Conservation (phyloP, 2,329 filamentous ascomycete species). For the Calonectria pseudoreteaudii region DNA sequence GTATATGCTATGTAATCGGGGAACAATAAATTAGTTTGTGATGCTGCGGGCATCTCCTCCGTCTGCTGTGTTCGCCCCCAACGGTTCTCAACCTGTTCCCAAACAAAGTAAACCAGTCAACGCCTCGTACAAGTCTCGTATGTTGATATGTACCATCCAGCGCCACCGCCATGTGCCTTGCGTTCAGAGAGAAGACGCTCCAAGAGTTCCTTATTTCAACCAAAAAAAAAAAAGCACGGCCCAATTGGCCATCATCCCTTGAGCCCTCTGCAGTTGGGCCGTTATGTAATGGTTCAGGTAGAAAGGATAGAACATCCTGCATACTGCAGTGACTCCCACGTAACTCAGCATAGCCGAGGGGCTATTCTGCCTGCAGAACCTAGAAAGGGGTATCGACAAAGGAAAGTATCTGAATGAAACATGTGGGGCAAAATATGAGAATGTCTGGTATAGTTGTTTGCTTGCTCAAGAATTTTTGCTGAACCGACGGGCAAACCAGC, state of each 20-base stretch:
- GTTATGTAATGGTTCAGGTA: slow-evolving; percentile 11
- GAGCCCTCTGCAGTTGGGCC: background rate
- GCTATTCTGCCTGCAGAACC: slow-evolving; percentile 21
- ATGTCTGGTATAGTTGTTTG: background rate
- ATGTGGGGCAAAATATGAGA: slow-evolving; percentile 19
- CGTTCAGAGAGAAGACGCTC: slow-evolving; percentile 21
- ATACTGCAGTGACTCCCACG: slow-evolving; percentile 19
- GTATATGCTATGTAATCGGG: slow-evolving; percentile 43
- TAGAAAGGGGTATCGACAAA: slow-evolving; percentile 44
- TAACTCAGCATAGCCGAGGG: slow-evolving; percentile 10
- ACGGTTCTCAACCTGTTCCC: slow-evolving; percentile 29
- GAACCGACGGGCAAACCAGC: slow-evolving; percentile 88
- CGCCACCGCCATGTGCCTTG: slow-evolving; percentile 42
- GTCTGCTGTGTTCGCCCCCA: slow-evolving; percentile 27
- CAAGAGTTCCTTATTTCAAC: slow-evolving; percentile 22
- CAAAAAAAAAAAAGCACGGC: slow-evolving; percentile 26
- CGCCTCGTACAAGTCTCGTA: slow-evolving; percentile 43
- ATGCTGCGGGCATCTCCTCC: slow-evolving; percentile 39
- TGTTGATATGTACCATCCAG: slow-evolving; percentile 41
- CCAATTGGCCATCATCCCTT: background rate
- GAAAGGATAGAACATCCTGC: slow-evolving; percentile 19
- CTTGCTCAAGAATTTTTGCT: slow-evolving; percentile 65
- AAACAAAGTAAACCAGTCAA: slow-evolving; percentile 37
- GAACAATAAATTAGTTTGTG: slow-evolving; percentile 40
- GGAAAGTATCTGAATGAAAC: slow-evolving; percentile 32